Percentiles rank a stretch among this genome's conserved stretches.
Evolutionary conservation across 306 rosid genomes (phyloP).

Genomic region (Cucurbita ficifolia): DNA sequence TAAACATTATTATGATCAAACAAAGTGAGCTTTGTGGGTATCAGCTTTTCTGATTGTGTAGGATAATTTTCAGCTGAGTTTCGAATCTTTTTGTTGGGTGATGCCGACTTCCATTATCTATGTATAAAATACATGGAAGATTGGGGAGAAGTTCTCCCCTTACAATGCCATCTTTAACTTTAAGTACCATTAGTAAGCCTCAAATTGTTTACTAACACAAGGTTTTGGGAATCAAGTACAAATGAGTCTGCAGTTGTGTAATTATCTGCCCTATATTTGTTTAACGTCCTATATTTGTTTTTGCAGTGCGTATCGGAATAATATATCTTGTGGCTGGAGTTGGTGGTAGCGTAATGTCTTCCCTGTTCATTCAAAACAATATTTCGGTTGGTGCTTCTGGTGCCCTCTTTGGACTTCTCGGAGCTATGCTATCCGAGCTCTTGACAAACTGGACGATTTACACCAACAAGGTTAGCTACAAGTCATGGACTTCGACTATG

Average conservation of each 20-base stretch:
- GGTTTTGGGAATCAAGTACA: not conserved
- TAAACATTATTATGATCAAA: not conserved
- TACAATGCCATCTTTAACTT: not conserved
- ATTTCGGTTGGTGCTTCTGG: conserved; percentile 42
- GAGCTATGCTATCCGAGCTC: conserved; percentile 42
- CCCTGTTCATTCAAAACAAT: conserved; percentile 19
- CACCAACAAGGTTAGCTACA: conserved; percentile 21
- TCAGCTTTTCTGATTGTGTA: not conserved
- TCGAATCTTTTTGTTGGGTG: not conserved
- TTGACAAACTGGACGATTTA: conserved; percentile 33
- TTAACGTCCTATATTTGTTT: not conserved
- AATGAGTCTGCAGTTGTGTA: not conserved
- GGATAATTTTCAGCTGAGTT: not conserved
- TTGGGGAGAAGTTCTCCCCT: not conserved
- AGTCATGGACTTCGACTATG: not conserved
- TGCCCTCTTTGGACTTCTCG: conserved; percentile 37
- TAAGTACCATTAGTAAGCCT: not conserved
- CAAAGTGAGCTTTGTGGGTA: not conserved
- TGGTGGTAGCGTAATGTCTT: conserved; percentile 32
- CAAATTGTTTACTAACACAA: not conserved
- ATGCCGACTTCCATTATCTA: not conserved
- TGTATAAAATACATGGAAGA: not conserved
- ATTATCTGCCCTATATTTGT: not conserved
- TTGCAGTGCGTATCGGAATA: conserved; percentile 26
- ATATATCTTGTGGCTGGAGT: conserved; percentile 29